These are phyloP conservation scores for Fomes fomentarius DNA, from an alignment of 1,284 basidiomycete genomes.

Conservation along the genomic window DNA sequence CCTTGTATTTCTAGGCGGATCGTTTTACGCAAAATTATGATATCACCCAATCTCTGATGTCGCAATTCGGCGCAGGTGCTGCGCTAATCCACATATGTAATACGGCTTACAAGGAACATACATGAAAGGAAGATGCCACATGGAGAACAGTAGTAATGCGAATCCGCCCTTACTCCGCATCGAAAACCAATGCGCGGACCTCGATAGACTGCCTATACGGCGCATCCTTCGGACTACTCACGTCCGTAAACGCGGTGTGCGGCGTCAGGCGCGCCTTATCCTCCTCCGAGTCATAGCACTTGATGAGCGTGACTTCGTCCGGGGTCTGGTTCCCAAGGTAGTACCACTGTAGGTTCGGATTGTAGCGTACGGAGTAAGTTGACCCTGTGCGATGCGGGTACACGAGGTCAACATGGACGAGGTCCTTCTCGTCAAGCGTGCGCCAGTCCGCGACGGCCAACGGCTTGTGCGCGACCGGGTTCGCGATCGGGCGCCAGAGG, in stretches of 20 bases:
- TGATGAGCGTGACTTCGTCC: slow-evolving; percentile 50
- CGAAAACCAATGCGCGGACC: slow-evolving; percentile 42
- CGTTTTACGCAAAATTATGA: too few species aligned
- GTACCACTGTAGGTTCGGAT: slow-evolving; percentile 46
- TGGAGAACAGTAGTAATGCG: background rate
- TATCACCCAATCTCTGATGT: too few species aligned
- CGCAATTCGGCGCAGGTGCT: too few species aligned
- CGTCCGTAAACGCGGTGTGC: slow-evolving; percentile 48
- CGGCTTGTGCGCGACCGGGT: slow-evolving; percentile 48
- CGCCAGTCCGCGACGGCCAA: slow-evolving; percentile 50
- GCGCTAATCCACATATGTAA: too few species aligned
- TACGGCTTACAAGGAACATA: background rate
- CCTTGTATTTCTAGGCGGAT: background rate
- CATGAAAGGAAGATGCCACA: background rate
- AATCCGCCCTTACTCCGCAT: slow-evolving; percentile 19
- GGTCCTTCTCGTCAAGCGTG: slow-evolving; percentile 38
- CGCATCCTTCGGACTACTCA: slow-evolving; percentile 39
- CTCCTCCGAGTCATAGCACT: slow-evolving; percentile 47
- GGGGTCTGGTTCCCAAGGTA: slow-evolving; percentile 49
- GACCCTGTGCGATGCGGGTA: slow-evolving; percentile 37
- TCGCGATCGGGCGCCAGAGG: slow-evolving; percentile 53
- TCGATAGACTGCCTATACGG: slow-evolving; percentile 47
- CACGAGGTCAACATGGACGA: slow-evolving; percentile 37
- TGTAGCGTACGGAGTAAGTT: slow-evolving; percentile 39
- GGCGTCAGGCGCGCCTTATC: slow-evolving; percentile 46